A percentile compares a stretch with the other conserved stretches of the same genome.
These are phyloP conservation scores for Allomyces javanicus DNA, from an alignment of 192 early-diverging fungal species.

Conservation along the genomic window DNA sequence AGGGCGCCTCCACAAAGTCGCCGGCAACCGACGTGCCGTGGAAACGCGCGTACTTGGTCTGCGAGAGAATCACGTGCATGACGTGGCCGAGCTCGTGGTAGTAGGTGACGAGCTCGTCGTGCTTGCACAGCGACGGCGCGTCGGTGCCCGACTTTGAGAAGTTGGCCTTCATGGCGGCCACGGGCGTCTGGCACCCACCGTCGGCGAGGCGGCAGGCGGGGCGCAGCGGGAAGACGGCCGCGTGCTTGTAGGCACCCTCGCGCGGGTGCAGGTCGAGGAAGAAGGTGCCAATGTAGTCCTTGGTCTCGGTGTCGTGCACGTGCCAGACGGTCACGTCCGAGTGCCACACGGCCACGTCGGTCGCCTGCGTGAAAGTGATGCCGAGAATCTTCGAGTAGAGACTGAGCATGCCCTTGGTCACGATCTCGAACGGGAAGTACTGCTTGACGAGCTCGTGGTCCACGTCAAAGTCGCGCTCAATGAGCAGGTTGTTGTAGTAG, in stretches of 20 bases:
- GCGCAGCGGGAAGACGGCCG: slow-evolving; percentile 61
- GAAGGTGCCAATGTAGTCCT: slow-evolving; percentile 45
- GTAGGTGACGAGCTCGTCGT: slow-evolving; percentile 58
- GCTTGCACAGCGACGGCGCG: slow-evolving; percentile 54
- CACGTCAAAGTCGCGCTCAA: slow-evolving; percentile 53
- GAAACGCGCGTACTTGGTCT: slow-evolving; percentile 52
- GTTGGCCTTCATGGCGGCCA: slow-evolving; percentile 53
- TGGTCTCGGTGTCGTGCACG: slow-evolving; percentile 29
- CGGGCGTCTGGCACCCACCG: slow-evolving; percentile 34
- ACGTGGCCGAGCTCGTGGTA: slow-evolving; percentile 72
- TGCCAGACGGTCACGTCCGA: slow-evolving; percentile 58
- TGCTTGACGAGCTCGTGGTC: slow-evolving; percentile 59
- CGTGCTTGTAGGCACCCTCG: slow-evolving; percentile 53
- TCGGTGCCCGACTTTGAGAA: slow-evolving; percentile 43
- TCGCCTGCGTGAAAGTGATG: slow-evolving; percentile 43
- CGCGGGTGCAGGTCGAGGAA: slow-evolving; percentile 58
- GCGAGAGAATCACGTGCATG: slow-evolving; percentile 42
- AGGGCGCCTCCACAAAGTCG: slow-evolving; percentile 79
- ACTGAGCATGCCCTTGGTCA: slow-evolving; percentile 43
- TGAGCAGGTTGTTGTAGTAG: slow-evolving; percentile 50
- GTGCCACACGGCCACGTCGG: slow-evolving; percentile 45
- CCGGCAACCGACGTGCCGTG: slow-evolving; percentile 55
- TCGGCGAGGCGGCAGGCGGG: slow-evolving; percentile 34
- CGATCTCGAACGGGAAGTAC: slow-evolving; percentile 49
- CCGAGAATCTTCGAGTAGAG: slow-evolving; percentile 57